Evolutionary conservation across 2,329 filamentous ascomycete genomes (phyloP).

Genomic region (Sordariomycetes sp.): DNA sequence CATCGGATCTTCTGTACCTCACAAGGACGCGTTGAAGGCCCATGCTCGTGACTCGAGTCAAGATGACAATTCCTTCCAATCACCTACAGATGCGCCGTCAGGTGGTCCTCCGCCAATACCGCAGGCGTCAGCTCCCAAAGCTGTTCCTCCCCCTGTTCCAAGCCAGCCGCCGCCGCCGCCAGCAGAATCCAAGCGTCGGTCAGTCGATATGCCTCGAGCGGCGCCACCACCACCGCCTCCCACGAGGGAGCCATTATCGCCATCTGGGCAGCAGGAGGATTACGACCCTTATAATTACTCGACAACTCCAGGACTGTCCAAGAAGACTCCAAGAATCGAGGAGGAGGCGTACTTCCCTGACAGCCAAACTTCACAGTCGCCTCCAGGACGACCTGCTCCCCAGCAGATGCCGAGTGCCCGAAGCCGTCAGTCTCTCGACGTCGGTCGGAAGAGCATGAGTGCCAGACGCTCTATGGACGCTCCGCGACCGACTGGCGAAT

Average conservation of each 20-base stretch:
- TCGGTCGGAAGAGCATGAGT: constrained; percentile 27
- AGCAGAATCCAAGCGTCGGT: constrained; percentile 48
- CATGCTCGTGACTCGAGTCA: constrained; percentile 70
- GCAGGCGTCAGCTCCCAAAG: constrained; percentile 43
- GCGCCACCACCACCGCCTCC: constrained; percentile 54
- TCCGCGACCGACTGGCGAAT: constrained; percentile 63
- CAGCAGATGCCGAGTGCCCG: constrained; percentile 22
- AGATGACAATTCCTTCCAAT: constrained; percentile 59
- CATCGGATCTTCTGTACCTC: constrained; percentile 85
- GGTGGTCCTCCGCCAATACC: constrained; percentile 48
- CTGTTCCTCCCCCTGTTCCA: constrained; percentile 56
- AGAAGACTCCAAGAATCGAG: constrained; percentile 29
- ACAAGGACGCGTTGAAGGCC: constrained; percentile 85
- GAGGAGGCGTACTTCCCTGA: constrained; percentile 39
- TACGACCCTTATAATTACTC: constrained; percentile 60
- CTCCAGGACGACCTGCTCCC: constrained; percentile 35
- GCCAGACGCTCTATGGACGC: constrained; percentile 63
- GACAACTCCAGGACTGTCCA: constrained; percentile 20
- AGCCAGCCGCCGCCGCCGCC: constrained; percentile 44
- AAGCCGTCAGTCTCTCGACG: constrained; percentile 24
- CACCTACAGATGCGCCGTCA: constrained; percentile 38
- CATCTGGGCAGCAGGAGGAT: constrained; percentile 46
- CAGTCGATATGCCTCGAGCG: constrained; percentile 61
- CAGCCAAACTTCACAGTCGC: constrained; percentile 28
- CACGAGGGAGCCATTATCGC: constrained; percentile 13